Evolutionary conservation across 768 basidiomycete species (phyloP).

Genomic region (Amanita pseudoporphyria): DNA sequence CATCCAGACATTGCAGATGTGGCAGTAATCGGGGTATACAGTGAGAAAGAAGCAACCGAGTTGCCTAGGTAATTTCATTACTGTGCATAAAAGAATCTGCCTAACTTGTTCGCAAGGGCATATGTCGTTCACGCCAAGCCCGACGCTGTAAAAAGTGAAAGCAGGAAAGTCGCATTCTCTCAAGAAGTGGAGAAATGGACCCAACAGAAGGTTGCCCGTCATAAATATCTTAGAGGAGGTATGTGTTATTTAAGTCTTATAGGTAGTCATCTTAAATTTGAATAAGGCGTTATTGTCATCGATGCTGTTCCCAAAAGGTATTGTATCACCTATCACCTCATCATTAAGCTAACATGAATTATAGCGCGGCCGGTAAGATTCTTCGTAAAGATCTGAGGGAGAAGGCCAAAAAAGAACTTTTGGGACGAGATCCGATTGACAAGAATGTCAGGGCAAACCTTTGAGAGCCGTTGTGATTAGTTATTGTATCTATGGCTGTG

Average conservation of each 20-base stretch:
- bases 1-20: slow-evolving; percentile 72
- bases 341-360: slow-evolving; percentile 6
- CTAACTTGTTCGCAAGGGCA: slow-evolving; percentile 29
- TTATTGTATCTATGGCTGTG: neutral
- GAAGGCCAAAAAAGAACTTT: slow-evolving; percentile 46
- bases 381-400: slow-evolving; percentile 69
- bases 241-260: slow-evolving; percentile 7
- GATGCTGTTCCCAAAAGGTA: slow-evolving; percentile 64
- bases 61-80: slow-evolving; percentile 48
- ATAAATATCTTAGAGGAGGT: slow-evolving; percentile 76
- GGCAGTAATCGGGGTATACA: slow-evolving; percentile 72
- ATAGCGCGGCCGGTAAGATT: slow-evolving; percentile 82
- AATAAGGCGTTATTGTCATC: slow-evolving; percentile 51
- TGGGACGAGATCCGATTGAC: slow-evolving; percentile 28
- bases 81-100: too few species aligned
- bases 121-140: slow-evolving; percentile 49
- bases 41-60: slow-evolving; percentile 65
- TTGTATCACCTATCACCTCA: slow-evolving; percentile 6
- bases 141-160: slow-evolving; percentile 21
- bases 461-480: slow-evolving; percentile 11
- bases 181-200: slow-evolving; percentile 57
- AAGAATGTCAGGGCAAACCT: slow-evolving; percentile 24
- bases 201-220: slow-evolving; percentile 53
- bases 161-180: slow-evolving; percentile 34
- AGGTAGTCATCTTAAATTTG: slow-evolving; percentile 17